These are phyloP conservation scores for Wickerhamiella parazyma DNA, from an alignment of 805 yeast genomes.

Conservation along the genomic window DNA sequence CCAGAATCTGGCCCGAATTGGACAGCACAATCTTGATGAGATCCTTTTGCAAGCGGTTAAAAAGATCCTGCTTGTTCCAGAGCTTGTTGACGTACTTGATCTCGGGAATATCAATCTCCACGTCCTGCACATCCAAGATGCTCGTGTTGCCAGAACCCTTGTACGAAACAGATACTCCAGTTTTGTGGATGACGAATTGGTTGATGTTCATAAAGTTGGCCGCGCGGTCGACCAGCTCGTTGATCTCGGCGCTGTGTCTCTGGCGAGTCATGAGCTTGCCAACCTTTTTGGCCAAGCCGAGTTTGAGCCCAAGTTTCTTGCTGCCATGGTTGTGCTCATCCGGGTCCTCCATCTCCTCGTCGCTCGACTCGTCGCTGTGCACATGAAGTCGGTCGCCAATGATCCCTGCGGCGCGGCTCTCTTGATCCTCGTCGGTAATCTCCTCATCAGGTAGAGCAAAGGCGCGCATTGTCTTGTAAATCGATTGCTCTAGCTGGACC, in stretches of 20 bases:
- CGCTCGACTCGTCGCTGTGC: conserved; percentile 6
- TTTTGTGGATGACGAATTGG: conserved; percentile 37
- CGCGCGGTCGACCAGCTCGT: conserved; percentile 64
- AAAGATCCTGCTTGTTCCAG: conserved; percentile 61
- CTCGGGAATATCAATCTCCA: conserved; percentile 51
- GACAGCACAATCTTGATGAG: conserved; percentile 27
- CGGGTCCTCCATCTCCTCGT: not conserved
- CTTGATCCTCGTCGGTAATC: conserved; percentile 9
- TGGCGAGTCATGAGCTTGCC: not conserved
- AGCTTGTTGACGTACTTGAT: conserved; percentile 45
- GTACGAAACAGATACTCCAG: conserved; percentile 55
- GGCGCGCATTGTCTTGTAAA: conserved; percentile 47
- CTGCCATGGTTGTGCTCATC: not conserved
- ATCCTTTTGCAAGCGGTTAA: conserved; percentile 43
- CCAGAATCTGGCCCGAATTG: conserved; percentile 61
- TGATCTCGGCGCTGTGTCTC: conserved; percentile 26
- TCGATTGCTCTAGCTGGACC: conserved; percentile 56
- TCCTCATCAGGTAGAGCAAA: conserved; percentile 54
- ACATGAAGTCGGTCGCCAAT: conserved; percentile 3
- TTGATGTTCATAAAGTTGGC: conserved; percentile 57
- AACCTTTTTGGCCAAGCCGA: conserved; percentile 1
- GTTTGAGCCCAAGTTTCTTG: not conserved
- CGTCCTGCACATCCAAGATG: conserved; percentile 63
- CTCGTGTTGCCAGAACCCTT: conserved; percentile 43
- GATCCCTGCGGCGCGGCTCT: conserved; percentile 1